A percentile compares a stretch with the other conserved stretches of the same genome.
Conservation (phyloP, 2,329 filamentous ascomycete species). For the Stemphylium vesicarium region DNA sequence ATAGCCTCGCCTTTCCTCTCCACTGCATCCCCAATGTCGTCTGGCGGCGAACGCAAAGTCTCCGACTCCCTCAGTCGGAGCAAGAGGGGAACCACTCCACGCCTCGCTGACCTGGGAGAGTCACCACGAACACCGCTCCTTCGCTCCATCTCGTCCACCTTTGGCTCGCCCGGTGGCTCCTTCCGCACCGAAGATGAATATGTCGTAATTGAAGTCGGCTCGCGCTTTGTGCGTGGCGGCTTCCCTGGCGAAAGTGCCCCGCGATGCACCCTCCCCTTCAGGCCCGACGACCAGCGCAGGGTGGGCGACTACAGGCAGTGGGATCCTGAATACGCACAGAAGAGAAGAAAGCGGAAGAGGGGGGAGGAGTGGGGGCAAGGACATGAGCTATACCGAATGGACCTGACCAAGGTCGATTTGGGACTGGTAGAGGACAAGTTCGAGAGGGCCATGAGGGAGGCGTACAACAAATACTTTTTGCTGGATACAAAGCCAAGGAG, state of each 20-base stretch:
- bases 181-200: constrained; percentile 78
- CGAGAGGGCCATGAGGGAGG: constrained; percentile 79
- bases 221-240: constrained; percentile 78
- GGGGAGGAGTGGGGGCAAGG: constrained; percentile 66
- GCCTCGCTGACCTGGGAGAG: constrained; percentile 45
- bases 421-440: constrained; percentile 85
- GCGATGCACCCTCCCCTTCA: constrained; percentile 73
- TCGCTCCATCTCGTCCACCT: constrained; percentile 65
- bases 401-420: constrained; percentile 75
- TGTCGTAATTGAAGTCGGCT: constrained; percentile 80
- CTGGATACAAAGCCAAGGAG: constrained; percentile 78
- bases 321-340: constrained; percentile 60
- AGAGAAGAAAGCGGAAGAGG: constrained; percentile 56
- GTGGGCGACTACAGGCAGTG: constrained; percentile 82
- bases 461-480: constrained; percentile 76
- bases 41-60: constrained; percentile 41
- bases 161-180: constrained; percentile 63
- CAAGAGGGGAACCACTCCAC: constrained; percentile 40
- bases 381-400: constrained; percentile 78
- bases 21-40: constrained; percentile 12
- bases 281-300: constrained; percentile 76
- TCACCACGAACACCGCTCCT: constrained; percentile 56
- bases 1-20: background rate
- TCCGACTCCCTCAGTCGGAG: constrained; percentile 38
- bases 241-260: constrained; percentile 84